These are phyloP conservation scores for Craterostigma plantagineum DNA, from an alignment of 257 asterid genomes.

Conservation along the genomic window DNA sequence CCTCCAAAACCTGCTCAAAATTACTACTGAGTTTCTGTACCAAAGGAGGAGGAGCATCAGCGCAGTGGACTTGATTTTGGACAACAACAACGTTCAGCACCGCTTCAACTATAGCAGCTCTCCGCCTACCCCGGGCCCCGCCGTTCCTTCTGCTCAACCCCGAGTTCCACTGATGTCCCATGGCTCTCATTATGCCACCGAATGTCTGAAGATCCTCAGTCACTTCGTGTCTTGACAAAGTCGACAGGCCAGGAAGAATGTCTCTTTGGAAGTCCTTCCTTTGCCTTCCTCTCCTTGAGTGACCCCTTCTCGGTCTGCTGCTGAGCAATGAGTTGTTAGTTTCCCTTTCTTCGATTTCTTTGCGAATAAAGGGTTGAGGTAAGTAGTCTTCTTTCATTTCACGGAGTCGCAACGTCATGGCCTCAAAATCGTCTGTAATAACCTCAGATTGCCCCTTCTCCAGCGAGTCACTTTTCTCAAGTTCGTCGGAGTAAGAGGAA, in stretches of 20 bases:
- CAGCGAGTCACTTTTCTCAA: slow-evolving; percentile 1
- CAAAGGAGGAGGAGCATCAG: slow-evolving; percentile 16
- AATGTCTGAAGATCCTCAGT: slow-evolving; percentile 86
- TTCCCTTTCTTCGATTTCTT: slow-evolving; percentile 28
- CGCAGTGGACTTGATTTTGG: slow-evolving; percentile 3
- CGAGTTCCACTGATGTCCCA: slow-evolving; percentile 56
- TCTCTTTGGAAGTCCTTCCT: slow-evolving; percentile 87
- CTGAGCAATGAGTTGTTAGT: slow-evolving; percentile 10
- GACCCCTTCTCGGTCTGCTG: slow-evolving; percentile 67
- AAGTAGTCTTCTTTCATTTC: slow-evolving; percentile 57
- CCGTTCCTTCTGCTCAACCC: slow-evolving; percentile 58
- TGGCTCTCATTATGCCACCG: slow-evolving; percentile 81
- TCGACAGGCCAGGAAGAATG: slow-evolving; percentile 68
- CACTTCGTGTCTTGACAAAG: slow-evolving; percentile 72
- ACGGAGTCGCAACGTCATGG: slow-evolving; percentile 45
- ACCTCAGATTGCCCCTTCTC: slow-evolving; percentile 21
- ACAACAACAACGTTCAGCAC: not conserved
- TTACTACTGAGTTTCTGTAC: slow-evolving; percentile 16
- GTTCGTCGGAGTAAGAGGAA: slow-evolving; percentile 4
- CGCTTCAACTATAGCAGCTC: slow-evolving; percentile 24
- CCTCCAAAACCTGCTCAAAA: slow-evolving; percentile 53
- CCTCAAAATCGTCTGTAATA: slow-evolving; percentile 76
- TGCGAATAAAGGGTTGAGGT: slow-evolving; percentile 55
- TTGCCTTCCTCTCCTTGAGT: slow-evolving; percentile 80
- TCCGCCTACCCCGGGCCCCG: slow-evolving; percentile 50